These are phyloP conservation scores for Nothophoma quercina DNA, from an alignment of 2,329 filamentous ascomycete genomes.

Conservation along the genomic window DNA sequence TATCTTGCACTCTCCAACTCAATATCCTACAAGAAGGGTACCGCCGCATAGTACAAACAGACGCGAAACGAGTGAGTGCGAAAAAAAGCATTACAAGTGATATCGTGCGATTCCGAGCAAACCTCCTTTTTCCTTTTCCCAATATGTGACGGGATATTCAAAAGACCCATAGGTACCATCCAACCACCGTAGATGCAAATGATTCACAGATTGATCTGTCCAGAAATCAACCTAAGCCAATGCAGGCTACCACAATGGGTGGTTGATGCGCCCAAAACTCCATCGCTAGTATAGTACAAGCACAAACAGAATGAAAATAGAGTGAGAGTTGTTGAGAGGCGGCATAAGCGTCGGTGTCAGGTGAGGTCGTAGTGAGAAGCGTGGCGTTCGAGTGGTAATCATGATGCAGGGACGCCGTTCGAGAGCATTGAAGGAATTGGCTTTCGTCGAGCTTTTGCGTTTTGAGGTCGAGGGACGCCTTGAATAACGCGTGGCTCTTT, in stretches of 20 bases:
- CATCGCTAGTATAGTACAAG: constrained; percentile 46
- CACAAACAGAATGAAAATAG: constrained; percentile 19
- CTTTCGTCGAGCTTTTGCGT: constrained; percentile 58
- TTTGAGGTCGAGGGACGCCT: constrained; percentile 73
- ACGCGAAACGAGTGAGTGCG: constrained; percentile 20
- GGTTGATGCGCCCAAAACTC: constrained; percentile 28
- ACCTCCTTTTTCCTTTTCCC: constrained; percentile 12
- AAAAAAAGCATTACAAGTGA: constrained; percentile 32
- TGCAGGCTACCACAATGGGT: constrained; percentile 13
- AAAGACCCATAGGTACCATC: constrained; percentile 13
- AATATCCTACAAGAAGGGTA: constrained; percentile 11
- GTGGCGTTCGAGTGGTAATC: constrained; percentile 22
- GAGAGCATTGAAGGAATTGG: constrained; percentile 56
- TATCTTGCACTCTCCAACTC: constrained; percentile 2
- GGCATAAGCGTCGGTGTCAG: constrained; percentile 18
- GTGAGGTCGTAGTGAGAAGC: constrained; percentile 29
- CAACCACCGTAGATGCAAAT: constrained; percentile 34
- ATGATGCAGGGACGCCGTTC: constrained; percentile 42
- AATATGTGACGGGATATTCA: constrained; percentile 22
- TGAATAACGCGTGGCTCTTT: constrained; percentile 90
- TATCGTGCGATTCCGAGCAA: constrained; percentile 22
- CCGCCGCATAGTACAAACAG: constrained; percentile 5
- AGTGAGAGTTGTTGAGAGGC: constrained; percentile 18
- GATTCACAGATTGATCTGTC: constrained; percentile 33
- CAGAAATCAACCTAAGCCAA: constrained; percentile 32